Conservation (phyloP, 192 early-diverging fungal species). For the Podila epicladia region DNA sequence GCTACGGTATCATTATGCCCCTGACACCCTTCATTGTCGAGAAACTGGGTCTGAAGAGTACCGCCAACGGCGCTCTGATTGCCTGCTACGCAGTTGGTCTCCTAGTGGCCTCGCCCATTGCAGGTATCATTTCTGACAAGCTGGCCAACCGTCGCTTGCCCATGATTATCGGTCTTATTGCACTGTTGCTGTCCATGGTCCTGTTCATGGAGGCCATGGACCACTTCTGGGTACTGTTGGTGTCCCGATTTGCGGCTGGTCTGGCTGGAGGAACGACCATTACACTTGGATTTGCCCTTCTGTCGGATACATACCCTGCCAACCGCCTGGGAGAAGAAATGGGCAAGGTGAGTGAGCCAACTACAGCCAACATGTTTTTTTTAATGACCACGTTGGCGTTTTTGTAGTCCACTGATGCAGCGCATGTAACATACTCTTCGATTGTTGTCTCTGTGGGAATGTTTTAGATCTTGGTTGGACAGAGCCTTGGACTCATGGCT, state of each 20-base stretch:
- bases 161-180: slow-evolving; percentile 49
- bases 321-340: slow-evolving; percentile 54
- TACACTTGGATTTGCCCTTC: slow-evolving; percentile 45
- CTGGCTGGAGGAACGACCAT: slow-evolving; percentile 35
- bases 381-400: too few species aligned
- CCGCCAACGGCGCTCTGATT: slow-evolving; percentile 34
- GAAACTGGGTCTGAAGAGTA: slow-evolving; percentile 15
- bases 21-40: slow-evolving; percentile 34
- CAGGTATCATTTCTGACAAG: slow-evolving; percentile 33
- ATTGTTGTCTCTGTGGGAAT: too few species aligned
- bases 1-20: slow-evolving; percentile 46
- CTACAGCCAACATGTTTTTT: too few species aligned
- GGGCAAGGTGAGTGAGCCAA: slow-evolving; percentile 38
- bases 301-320: slow-evolving; percentile 53
- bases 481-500: slow-evolving; percentile 53
- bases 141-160: slow-evolving; percentile 35
- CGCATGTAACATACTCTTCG: too few species aligned
- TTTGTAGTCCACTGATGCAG: too few species aligned
- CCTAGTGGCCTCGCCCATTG: slow-evolving; percentile 25
- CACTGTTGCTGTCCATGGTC: slow-evolving; percentile 24
- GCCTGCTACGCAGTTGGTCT: slow-evolving; percentile 35
- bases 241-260: slow-evolving; percentile 31
- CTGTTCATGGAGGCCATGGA: slow-evolving; percentile 42
- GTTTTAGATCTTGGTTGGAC: slow-evolving; percentile 35
- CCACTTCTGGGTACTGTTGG: slow-evolving; percentile 40